Evolutionary conservation across 192 early-diverging fungal genomes (phyloP), one percentile per base, ranked within the genome.

Genomic region (Coemansia sp.): DNA sequence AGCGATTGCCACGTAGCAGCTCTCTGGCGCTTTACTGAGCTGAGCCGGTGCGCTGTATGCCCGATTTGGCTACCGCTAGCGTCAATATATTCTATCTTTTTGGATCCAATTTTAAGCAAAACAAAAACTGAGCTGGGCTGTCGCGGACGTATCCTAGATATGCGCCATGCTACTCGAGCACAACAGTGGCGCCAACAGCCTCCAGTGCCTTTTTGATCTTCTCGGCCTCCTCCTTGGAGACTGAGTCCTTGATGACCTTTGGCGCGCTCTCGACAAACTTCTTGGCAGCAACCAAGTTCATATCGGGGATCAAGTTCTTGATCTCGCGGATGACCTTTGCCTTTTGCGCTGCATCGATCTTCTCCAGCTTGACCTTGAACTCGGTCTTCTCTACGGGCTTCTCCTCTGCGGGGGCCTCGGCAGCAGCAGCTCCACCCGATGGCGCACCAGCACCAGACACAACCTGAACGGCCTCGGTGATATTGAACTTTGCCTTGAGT

Each of bases 241-340:
- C 88, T 59, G 80, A 79, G 66, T 99, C 95, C 83, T 91, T 93
- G 73, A 99, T 84, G 62, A 96, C 91, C 86, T 99, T 99, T 76
- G 97, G 97, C 64, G 88, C 94, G 66, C 92, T 86, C 84, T 99
- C 97, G 28, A 97, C 95, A 84, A 99, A 97, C 87, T 99, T 99
- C 88, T 99, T 99, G 71, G 97, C 97, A 72, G 96, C 97, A 20
- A 99, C 94, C 81, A 99, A 81, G 85, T 94, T 97, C 65, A 94
- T 91, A 59, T 94, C 93, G 20, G 94, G 94, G 6, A 94, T 76
- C 63, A 99, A 73, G 74, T 87, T 90, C 88, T 97, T 97, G 66
- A 99, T 94, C 84, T 99, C 97, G 77, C 93, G 90, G 69, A 99
- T 99, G 50, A 99, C 88, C 87, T 99, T 99, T 67, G 97, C 94